Percentiles rank a stretch among this genome's conserved stretches.
phyloP scores from a whole-genome alignment of 805 yeast genomes.

The Ascoidea asiatica region DNA sequence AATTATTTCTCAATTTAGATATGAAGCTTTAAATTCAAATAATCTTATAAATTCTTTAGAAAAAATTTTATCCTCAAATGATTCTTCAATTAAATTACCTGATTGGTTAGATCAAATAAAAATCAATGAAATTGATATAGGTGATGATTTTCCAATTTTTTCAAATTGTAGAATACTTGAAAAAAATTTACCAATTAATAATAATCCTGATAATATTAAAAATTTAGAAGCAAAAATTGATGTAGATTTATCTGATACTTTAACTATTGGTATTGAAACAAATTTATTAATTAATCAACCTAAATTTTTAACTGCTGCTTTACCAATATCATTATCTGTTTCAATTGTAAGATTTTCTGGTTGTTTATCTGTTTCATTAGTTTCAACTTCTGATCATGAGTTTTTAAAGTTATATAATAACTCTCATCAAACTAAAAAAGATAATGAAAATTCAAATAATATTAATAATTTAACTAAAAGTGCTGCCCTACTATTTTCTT shows the following conservation, averaged over 20 bases:
- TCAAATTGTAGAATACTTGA: slow-evolving; percentile 69
- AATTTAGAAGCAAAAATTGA: slow-evolving; percentile 77
- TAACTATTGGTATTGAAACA: slow-evolving; percentile 79
- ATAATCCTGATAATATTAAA: slow-evolving; percentile 33
- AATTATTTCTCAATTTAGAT: slow-evolving; percentile 70
- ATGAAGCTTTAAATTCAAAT: slow-evolving; percentile 79
- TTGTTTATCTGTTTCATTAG: slow-evolving; percentile 64
- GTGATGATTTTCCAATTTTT: slow-evolving; percentile 90
- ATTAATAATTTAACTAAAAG: slow-evolving; percentile 22
- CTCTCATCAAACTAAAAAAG: slow-evolving; percentile 7
- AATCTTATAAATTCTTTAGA: slow-evolving; percentile 73
- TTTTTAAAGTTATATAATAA: slow-evolving; percentile 10
- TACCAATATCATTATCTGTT: slow-evolving; percentile 76
- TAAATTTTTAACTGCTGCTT: slow-evolving; percentile 66
- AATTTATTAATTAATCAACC: slow-evolving; percentile 71
- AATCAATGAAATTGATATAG: slow-evolving; percentile 81
- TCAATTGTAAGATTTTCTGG: slow-evolving; percentile 88
- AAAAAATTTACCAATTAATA: slow-evolving; percentile 27
- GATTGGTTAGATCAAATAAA: slow-evolving; percentile 67
- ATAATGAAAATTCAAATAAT: slow-evolving; percentile 10
- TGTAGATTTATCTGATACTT: slow-evolving; percentile 76
- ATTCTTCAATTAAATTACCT: slow-evolving; percentile 48
- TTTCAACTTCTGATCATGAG: slow-evolving; percentile 20
- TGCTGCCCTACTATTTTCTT: slow-evolving; percentile 76
- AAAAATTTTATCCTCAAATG: slow-evolving; percentile 35